Evolutionary conservation across 208 protist genomes (phyloP), one percentile per base, ranked within the genome.

Genomic region (Acanthamoeba castellanii): DNA sequence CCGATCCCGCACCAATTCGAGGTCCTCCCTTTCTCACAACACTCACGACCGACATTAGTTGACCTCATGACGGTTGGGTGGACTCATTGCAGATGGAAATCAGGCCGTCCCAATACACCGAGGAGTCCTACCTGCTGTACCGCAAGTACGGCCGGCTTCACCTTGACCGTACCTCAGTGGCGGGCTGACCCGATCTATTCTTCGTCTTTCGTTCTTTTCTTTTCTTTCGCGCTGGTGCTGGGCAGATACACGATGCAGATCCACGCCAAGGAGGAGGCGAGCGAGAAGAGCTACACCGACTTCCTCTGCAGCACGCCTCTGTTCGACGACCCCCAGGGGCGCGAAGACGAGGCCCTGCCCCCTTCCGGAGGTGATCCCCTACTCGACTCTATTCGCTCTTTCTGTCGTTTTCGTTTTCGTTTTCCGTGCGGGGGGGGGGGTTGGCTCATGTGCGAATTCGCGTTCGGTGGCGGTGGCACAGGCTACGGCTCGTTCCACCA

Each of bases 261-360:
- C 27, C 78, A 85, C 50, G 7, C 34, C 37, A 85, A 85, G 47
- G 78, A 85, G 78, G 45, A 85, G 18, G 18, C 78, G 78, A 85
- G 5, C 78, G 27, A 85, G 78, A 85, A 85, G 78, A n/a, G 95
- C 70, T 97, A 95, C 94, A 93, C 20, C 22, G 57, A 76, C 64
- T 97, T 97, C 74, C 59, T 97, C 4, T 72, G 76, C 72, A 57
- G 50, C 22, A 85, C 81, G 9, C 76, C 84, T 5, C 87, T 97
- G 9, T 91, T 91, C 30, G 85, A 66, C 37, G 85, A 47, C 5
- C 13, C 34, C 34, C 22, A 47, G 11, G 14, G 37, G 0, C 18
- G 22, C 61, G 66, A 72, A 34, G 66, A 30, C 11, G 66, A 72
- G 66, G 18, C 66, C 22, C 9, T 37, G 16, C 66, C 66, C 25